phyloP scores from a whole-genome alignment of 2,329 filamentous ascomycete genomes.

The Davidsoniella eucalypti region DNA sequence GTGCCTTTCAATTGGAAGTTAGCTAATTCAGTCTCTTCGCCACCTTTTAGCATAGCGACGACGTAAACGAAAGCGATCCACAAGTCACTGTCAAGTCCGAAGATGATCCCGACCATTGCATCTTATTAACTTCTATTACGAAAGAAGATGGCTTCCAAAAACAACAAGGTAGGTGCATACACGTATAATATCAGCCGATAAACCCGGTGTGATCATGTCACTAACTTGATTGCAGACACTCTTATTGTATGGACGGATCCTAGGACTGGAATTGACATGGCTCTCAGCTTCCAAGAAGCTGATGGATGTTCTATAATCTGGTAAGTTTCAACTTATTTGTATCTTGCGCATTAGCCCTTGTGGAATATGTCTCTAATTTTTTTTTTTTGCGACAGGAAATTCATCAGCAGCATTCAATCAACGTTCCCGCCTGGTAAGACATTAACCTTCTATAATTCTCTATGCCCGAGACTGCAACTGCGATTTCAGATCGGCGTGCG shows the following conservation, averaged over 20 bases:
- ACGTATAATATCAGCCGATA: too few relatives aligned
- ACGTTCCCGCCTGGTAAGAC: slow-evolving; percentile 32
- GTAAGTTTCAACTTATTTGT: slow-evolving; percentile 29
- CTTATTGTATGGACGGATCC: slow-evolving; percentile 96
- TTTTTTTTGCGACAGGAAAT: slow-evolving; percentile 47
- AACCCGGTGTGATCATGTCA: slow-evolving; percentile 4
- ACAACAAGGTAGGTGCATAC: slow-evolving; percentile 58
- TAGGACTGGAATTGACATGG: slow-evolving; percentile 78
- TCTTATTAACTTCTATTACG: slow-evolving; percentile 77
- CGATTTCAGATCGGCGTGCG: too few relatives aligned
- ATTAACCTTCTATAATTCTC: too few relatives aligned
- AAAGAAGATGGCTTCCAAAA: slow-evolving; percentile 97
- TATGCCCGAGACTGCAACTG: too few relatives aligned
- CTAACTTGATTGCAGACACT: slow-evolving; percentile 46
- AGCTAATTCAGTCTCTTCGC: slow-evolving; percentile 2
- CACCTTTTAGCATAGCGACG: slow-evolving; percentile 29
- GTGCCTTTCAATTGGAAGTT: neutral
- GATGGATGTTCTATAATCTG: slow-evolving; percentile 89
- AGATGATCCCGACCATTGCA: slow-evolving; percentile 65
- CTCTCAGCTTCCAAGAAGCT: slow-evolving; percentile 91
- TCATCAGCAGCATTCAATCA: slow-evolving; percentile 72
- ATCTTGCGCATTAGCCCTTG: neutral
- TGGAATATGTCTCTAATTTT: neutral
- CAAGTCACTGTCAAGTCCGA: slow-evolving; percentile 86
- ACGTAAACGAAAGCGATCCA: slow-evolving; percentile 56